A percentile compares a stretch with the other conserved stretches of the same genome.
Conservation (phyloP, 1,284 basidiomycete genomes). For the Apiotrichum gracile region DNA sequence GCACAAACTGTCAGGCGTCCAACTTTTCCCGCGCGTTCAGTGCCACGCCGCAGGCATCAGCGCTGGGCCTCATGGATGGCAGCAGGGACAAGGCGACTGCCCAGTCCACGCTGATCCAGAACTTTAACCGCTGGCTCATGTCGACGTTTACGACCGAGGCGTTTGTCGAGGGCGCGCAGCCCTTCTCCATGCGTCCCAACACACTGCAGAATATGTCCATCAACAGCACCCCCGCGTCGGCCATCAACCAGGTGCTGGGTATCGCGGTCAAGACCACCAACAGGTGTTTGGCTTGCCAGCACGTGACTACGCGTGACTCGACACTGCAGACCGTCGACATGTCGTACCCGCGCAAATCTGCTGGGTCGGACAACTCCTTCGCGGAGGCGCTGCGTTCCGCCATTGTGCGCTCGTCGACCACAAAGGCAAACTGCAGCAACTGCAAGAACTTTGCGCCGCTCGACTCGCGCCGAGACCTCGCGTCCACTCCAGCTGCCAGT, state of each 20-base stretch:
- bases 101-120: slow-evolving; percentile 85
- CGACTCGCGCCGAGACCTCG: slow-evolving; percentile 64
- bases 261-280: slow-evolving; percentile 68
- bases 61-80: slow-evolving; percentile 77
- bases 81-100: slow-evolving; percentile 69
- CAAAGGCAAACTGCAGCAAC: slow-evolving; percentile 76
- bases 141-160: slow-evolving; percentile 41
- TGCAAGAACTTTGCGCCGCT: slow-evolving; percentile 75
- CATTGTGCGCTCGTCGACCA: slow-evolving; percentile 69
- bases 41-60: slow-evolving; percentile 65
- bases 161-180: slow-evolving; percentile 32
- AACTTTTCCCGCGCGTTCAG: slow-evolving; percentile 94
- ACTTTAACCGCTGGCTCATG: slow-evolving; percentile 88
- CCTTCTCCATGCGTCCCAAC: slow-evolving; percentile 20
- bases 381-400: slow-evolving; percentile 67
- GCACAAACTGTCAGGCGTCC: slow-evolving; percentile 91
- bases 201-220: slow-evolving; percentile 10
- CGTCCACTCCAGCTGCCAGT: slow-evolving; percentile 50
- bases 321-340: slow-evolving; percentile 80
- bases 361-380: slow-evolving; percentile 48
- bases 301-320: slow-evolving; percentile 63
- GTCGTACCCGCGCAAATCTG: slow-evolving; percentile 53
- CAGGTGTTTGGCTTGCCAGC: slow-evolving; percentile 69
- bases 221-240: slow-evolving; percentile 45
- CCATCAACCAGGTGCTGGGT: slow-evolving; percentile 74